Conservation (phyloP, 2,329 filamentous ascomycete genomes). For the Thermothelomyces thermophilus region DNA sequence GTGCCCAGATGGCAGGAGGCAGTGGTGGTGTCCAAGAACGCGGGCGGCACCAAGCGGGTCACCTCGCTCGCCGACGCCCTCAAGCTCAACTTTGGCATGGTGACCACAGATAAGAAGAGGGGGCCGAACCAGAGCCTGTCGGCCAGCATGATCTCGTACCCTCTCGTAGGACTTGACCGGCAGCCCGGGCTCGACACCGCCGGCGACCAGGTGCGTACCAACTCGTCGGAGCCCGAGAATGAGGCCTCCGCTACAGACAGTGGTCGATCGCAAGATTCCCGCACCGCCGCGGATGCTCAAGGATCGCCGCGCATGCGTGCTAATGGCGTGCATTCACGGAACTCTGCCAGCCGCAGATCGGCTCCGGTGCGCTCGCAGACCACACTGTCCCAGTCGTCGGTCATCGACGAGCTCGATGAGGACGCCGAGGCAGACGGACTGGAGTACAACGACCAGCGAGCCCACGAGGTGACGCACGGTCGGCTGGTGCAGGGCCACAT, state of each 20-base stretch:
- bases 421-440: slow-evolving; percentile 34
- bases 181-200: slow-evolving; percentile 37
- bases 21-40: slow-evolving; percentile 97
- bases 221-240: slow-evolving; percentile 21
- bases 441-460: slow-evolving; percentile 71
- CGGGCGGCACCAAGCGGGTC: slow-evolving; percentile 92
- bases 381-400: slow-evolving; percentile 31
- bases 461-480: slow-evolving; percentile 83
- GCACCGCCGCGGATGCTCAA: slow-evolving; percentile 36
- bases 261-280: slow-evolving; percentile 24
- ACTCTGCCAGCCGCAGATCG: slow-evolving; percentile 23
- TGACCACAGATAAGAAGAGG: slow-evolving; percentile 74
- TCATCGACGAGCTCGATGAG: slow-evolving; percentile 33
- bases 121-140: slow-evolving; percentile 56
- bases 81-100: slow-evolving; percentile 96
- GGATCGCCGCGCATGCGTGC: slow-evolving; percentile 37
- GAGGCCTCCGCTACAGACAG: slow-evolving; percentile 23
- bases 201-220: slow-evolving; percentile 25
- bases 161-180: slow-evolving; percentile 55
- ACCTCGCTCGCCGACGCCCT: slow-evolving; percentile 92
- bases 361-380: slow-evolving; percentile 27
- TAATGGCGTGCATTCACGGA: slow-evolving; percentile 26
- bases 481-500: slow-evolving; percentile 90
- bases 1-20: slow-evolving; percentile 82
- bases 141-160: slow-evolving; percentile 69